Evolutionary conservation across 2,329 filamentous ascomycete species (phyloP).

Genomic region (Curvularia verruculosa): DNA sequence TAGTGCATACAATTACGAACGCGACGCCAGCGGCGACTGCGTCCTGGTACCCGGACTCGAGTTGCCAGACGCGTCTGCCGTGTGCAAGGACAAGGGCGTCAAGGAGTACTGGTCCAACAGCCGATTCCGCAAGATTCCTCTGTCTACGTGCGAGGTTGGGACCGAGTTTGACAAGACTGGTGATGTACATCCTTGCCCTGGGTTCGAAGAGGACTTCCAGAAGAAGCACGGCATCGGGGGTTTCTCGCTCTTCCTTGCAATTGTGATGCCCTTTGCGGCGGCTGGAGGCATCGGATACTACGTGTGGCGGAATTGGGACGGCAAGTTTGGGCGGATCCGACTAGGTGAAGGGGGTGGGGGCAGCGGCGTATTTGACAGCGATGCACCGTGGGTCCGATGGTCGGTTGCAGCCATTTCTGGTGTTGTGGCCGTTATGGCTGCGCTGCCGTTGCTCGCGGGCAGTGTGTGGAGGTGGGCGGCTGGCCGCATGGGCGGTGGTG

Average conservation of each 20-base stretch:
- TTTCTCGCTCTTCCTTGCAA: slow-evolving; percentile 81
- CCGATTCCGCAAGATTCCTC: slow-evolving; percentile 86
- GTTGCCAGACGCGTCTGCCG: slow-evolving; percentile 64
- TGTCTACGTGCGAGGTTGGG: slow-evolving; percentile 85
- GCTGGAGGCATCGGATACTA: slow-evolving; percentile 81
- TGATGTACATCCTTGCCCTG: slow-evolving; percentile 69
- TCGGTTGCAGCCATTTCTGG: slow-evolving; percentile 62
- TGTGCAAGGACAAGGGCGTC: slow-evolving; percentile 69
- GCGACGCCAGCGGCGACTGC: slow-evolving; percentile 78
- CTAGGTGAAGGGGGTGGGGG: slow-evolving; percentile 68
- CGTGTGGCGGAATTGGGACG: slow-evolving; percentile 82
- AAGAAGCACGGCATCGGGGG: slow-evolving; percentile 73
- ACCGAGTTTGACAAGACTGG: slow-evolving; percentile 73
- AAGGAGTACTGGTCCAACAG: slow-evolving; percentile 84
- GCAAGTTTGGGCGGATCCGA: slow-evolving; percentile 87
- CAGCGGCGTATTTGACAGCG: slow-evolving; percentile 59
- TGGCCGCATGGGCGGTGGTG: slow-evolving; percentile 59
- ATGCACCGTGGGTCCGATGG: slow-evolving; percentile 79
- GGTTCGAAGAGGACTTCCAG: slow-evolving; percentile 81
- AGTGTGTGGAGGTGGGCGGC: slow-evolving; percentile 73
- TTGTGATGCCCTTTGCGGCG: slow-evolving; percentile 73
- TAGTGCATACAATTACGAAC: slow-evolving; percentile 93
- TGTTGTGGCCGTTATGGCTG: slow-evolving; percentile 61
- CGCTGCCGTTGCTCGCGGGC: slow-evolving; percentile 70
- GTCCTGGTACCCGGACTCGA: slow-evolving; percentile 73